A percentile compares a stretch with the other conserved stretches of the same genome.
phyloP scores from a whole-genome alignment of 2,329 filamentous ascomycete genomes.

The Pseudopithomyces chartarum region DNA sequence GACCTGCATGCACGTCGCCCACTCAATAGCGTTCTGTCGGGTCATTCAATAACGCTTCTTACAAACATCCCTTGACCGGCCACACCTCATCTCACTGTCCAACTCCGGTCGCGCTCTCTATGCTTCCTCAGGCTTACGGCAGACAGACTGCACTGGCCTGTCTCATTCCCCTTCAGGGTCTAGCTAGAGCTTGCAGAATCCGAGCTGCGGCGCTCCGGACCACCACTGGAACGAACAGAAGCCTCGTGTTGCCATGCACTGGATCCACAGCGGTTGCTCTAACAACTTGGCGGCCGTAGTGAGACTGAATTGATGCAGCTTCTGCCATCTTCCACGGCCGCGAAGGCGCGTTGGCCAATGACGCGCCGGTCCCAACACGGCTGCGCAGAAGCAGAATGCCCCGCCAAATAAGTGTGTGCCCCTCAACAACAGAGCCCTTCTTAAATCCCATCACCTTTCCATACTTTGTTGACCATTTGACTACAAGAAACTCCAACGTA shows the following conservation, averaged over 20 bases:
- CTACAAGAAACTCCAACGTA: conserved; percentile 34
- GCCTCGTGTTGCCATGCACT: background rate
- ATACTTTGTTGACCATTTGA: conserved; percentile 17
- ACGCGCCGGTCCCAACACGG: conserved; percentile 2
- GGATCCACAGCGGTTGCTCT: conserved; percentile 2
- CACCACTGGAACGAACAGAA: background rate
- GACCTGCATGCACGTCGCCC: background rate
- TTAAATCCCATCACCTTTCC: conserved; percentile 30
- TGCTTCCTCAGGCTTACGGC: background rate
- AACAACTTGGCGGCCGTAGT: conserved; percentile 4
- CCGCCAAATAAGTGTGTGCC: conserved; percentile 16
- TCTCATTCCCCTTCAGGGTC: background rate
- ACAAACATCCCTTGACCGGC: background rate
- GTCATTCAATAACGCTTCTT: background rate
- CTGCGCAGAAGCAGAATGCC: conserved; percentile 13
- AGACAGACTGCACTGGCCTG: background rate
- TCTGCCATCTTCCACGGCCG: conserved; percentile 11
- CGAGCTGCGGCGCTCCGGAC: background rate
- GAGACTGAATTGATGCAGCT: conserved; percentile 8
- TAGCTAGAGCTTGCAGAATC: background rate
- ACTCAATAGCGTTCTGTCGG: background rate
- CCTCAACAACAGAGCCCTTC: conserved; percentile 19
- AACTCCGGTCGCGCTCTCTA: background rate
- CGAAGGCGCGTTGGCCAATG: conserved; percentile 15
- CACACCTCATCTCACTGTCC: background rate